Evolutionary conservation across 73 alveolate genomes (phyloP), one percentile per base, ranked within the genome.

Genomic region (Tetrahymena borealis): DNA sequence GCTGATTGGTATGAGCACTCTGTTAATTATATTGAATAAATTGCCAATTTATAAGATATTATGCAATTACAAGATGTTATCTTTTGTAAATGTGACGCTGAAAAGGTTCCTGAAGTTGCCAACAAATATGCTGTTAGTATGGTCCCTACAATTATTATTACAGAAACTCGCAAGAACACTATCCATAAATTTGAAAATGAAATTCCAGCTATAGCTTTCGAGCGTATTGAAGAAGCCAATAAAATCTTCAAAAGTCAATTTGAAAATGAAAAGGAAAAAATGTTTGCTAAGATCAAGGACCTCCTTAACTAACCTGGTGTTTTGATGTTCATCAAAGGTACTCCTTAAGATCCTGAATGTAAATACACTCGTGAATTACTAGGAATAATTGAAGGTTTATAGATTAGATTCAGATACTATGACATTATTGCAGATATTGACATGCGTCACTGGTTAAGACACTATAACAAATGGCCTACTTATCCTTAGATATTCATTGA

Each of bases 401-500:
- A 60, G 85, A 60, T 60, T n/a, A 32, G 85, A 6, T 60, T 60
- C 35, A 60, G 85, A 60, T 60, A 60, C 28, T 60, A 60, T 60
- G 85, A 60, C 13, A 60, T 60, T 60, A 60, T 60, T 2, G 85
- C 85, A 24, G 85, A 60, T 9, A 60, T 60, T 18, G 85, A 60
- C 31, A 60, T 60, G 85, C 85, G 85, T 60, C 85, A 60, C 13
- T 60, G 85, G 85, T 60, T 60, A 28, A 60, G 85, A 60, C 85
- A 60, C 13, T 60, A 60, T 28, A 60, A 60, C 28, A 60, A 43
- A 36, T 95, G 98, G 98, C 96, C 96, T 38, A 95, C 98, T 3
- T 95, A 90, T 94, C 98, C 98, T 33, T 94, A 95, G 42, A 92
- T 94, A 33, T 95, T 42, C 78, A 33, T 95, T 33, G 33, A 91